Percentiles rank a stretch among this genome's conserved stretches.
Evolutionary conservation across 371 early-diverging fungal genomes (phyloP).

Genomic region (Mortierella sp.): DNA sequence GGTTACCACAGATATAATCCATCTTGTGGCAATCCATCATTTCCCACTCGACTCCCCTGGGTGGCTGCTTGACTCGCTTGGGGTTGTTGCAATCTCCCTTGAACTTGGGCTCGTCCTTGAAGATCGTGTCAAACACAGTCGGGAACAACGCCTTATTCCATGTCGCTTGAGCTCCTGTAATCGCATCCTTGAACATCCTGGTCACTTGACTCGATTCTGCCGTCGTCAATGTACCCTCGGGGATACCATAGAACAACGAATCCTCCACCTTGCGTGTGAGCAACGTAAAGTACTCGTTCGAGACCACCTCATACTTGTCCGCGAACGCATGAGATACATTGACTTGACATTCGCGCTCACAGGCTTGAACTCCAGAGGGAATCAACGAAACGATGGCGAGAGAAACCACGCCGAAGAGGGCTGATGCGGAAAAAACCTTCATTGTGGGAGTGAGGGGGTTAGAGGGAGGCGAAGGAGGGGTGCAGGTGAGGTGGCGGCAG

Average conservation of each 20-base stretch:
- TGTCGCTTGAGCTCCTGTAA: constrained; percentile 17
- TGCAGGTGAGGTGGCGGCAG: neutral
- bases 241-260: constrained; percentile 53
- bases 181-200: constrained; percentile 29
- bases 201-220: constrained; percentile 18
- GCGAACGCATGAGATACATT: constrained; percentile 63
- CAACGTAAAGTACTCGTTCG: constrained; percentile 33
- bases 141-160: constrained; percentile 57
- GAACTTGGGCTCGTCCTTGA: constrained; percentile 61
- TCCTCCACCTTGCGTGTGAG: constrained; percentile 42
- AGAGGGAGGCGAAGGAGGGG: neutral
- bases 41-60: constrained; percentile 64
- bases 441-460: constrained; percentile 2
- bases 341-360: constrained; percentile 67
- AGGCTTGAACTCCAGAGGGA: constrained; percentile 43
- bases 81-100: constrained; percentile 74
- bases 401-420: constrained; percentile 13
- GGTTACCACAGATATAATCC: constrained; percentile 77
- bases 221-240: constrained; percentile 25
- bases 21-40: constrained; percentile 66
- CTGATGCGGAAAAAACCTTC: constrained; percentile 10
- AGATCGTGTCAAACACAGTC: constrained; percentile 58
- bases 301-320: constrained; percentile 56
- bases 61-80: constrained; percentile 62
- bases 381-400: constrained; percentile 1